These are phyloP conservation scores for Pseudotsuga menziesii DNA, from an alignment of 75 land plant species.

Conservation along the genomic window DNA sequence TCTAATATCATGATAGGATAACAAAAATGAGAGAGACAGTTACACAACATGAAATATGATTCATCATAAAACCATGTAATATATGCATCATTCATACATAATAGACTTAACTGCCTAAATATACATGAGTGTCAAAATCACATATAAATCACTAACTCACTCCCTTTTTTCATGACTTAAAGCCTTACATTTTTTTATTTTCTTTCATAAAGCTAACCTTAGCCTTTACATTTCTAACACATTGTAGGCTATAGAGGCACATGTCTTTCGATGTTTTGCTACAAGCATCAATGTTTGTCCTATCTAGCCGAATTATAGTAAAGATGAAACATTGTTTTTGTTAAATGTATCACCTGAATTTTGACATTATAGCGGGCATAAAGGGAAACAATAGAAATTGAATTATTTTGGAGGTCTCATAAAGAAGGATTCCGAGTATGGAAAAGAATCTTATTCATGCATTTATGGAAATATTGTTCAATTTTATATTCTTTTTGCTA, in stretches of 20 bases:
- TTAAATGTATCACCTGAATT: neutral
- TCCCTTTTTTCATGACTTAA: too few species aligned
- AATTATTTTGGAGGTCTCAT: neutral
- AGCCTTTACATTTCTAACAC: too few species aligned
- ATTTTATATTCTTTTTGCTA: neutral
- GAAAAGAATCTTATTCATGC: neutral
- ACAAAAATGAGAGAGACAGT: too few species aligned
- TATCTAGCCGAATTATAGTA: neutral
- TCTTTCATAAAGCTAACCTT: too few species aligned
- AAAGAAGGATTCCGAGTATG: neutral
- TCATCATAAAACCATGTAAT: too few species aligned
- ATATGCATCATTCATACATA: too few species aligned
- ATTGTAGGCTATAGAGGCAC: neutral
- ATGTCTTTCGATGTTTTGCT: neutral
- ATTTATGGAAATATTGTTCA: neutral
- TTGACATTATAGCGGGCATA: neutral
- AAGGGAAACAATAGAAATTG: neutral
- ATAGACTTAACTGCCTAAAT: too few species aligned
- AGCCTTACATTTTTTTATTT: too few species aligned
- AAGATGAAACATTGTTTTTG: neutral
- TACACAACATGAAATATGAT: too few species aligned
- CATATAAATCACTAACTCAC: too few species aligned
- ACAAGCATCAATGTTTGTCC: neutral
- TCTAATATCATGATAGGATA: too few species aligned
- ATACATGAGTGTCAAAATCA: too few species aligned